Percentiles rank a stretch among this genome's conserved stretches.
These are phyloP conservation scores for Kodamaea arcana DNA, from an alignment of 1,139 yeast genomes.

Conservation along the genomic window DNA sequence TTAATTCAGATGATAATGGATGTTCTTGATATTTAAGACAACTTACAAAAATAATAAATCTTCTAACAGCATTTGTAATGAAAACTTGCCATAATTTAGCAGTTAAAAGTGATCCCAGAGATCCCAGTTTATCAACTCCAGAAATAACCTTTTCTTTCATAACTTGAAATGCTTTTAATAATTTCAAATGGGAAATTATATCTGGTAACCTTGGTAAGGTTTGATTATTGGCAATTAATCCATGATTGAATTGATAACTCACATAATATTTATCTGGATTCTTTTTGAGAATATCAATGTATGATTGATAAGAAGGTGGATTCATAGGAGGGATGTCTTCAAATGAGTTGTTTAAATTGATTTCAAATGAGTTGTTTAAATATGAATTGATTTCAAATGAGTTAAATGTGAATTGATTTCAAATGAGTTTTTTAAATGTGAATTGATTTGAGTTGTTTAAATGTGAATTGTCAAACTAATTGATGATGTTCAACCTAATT, in stretches of 20 bases:
- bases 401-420: too few species aligned
- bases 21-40: neutral
- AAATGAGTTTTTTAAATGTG: too few species aligned
- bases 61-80: conserved; percentile 23
- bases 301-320: too few species aligned
- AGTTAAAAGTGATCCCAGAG: neutral
- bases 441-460: too few species aligned
- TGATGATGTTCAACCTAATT: too few species aligned
- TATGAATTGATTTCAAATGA: too few species aligned
- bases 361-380: too few species aligned
- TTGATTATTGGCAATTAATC: neutral
- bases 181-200: conserved; percentile 25
- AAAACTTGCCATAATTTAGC: conserved; percentile 25
- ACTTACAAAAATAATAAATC: conserved; percentile 24
- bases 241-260: conserved; percentile 2
- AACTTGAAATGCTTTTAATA: conserved; percentile 23
- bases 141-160: conserved; percentile 17
- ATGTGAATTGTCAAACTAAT: too few species aligned
- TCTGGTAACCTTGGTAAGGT: conserved; percentile 2
- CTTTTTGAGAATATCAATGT: neutral
- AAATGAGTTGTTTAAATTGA: too few species aligned
- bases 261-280: conserved; percentile 1
- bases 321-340: too few species aligned
- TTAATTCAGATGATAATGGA: neutral
- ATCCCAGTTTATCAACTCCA: conserved; percentile 1